Conservation (phyloP, 768 basidiomycete species). For the Boletus bicolor region DNA sequence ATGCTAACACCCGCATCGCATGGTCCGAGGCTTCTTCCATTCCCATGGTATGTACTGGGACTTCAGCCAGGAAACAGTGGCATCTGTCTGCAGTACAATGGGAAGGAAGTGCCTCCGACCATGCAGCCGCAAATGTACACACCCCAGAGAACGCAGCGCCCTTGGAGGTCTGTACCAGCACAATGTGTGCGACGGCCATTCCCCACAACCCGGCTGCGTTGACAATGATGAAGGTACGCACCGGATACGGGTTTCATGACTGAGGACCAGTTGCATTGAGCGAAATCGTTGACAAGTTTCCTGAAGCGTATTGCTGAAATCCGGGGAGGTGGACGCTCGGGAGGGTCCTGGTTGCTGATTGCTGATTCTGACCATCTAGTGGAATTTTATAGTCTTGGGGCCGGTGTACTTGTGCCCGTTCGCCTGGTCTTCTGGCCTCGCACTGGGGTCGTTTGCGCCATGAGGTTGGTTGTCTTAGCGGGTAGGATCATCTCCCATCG, state of each 20-base stretch:
- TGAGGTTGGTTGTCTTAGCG: conserved; percentile 19
- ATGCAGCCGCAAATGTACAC: conserved; percentile 29
- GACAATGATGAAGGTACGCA: conserved; percentile 14
- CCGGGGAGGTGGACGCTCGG: conserved; percentile 6
- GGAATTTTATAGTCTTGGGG: conserved; percentile 27
- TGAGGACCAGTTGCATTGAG: background rate
- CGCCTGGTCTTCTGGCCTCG: conserved; percentile 10
- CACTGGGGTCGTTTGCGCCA: conserved; percentile 14
- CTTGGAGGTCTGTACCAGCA: conserved; percentile 1
- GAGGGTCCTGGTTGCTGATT: conserved; percentile 10
- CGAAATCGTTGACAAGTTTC: background rate
- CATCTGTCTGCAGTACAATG: conserved; percentile 34
- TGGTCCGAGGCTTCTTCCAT: conserved; percentile 51
- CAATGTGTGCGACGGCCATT: background rate
- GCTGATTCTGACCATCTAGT: conserved; percentile 13
- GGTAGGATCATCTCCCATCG: conserved; percentile 21
- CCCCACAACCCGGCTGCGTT: conserved; percentile 19
- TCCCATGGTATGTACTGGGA: conserved; percentile 53
- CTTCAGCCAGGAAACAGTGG: conserved; percentile 29
- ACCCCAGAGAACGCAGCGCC: conserved; percentile 19
- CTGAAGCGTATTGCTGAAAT: background rate
- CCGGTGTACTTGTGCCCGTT: conserved; percentile 15
- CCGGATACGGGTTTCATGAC: conserved; percentile 3
- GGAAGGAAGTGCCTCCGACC: conserved; percentile 37
- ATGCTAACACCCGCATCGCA: conserved; percentile 26